phyloP scores from a whole-genome alignment of 2,329 filamentous ascomycete genomes.

The Pyrenochaeta sp. region DNA sequence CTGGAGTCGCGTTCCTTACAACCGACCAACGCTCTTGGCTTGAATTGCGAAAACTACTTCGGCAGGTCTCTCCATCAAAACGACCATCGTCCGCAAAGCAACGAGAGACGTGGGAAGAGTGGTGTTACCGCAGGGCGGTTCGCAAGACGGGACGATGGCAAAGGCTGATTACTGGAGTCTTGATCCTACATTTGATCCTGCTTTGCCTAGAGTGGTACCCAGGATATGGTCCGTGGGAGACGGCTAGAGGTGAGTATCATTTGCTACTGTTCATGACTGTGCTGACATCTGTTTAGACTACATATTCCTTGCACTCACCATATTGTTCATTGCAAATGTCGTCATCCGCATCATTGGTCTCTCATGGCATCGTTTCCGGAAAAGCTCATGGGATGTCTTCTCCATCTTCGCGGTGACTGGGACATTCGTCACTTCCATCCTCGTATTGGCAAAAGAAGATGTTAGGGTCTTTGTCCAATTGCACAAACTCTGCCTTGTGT shows the following conservation, averaged over 20 bases:
- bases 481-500: constrained; percentile 93
- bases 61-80: constrained; percentile 94
- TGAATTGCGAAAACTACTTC: constrained; percentile 87
- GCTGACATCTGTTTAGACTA: constrained; percentile 60
- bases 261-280: background rate
- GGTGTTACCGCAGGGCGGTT: constrained; percentile 94
- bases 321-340: constrained; percentile 85
- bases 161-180: constrained; percentile 76
- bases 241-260: constrained; percentile 62
- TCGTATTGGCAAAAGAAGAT: constrained; percentile 70
- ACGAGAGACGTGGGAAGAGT: constrained; percentile 79
- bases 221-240: constrained; percentile 75
- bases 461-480: constrained; percentile 75
- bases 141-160: constrained; percentile 96
- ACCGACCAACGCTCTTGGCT: constrained; percentile 97
- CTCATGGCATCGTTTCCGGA: constrained; percentile 89
- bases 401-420: constrained; percentile 81
- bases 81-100: constrained; percentile 81
- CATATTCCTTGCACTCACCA: constrained; percentile 81
- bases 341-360: constrained; percentile 85
- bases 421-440: constrained; percentile 81
- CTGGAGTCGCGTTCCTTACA: constrained; percentile 93
- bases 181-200: constrained; percentile 83
- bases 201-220: constrained; percentile 87
- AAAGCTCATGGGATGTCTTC: constrained; percentile 95